phyloP scores from a whole-genome alignment of 257 asterid genomes.

The Coffea canephora region DNA sequence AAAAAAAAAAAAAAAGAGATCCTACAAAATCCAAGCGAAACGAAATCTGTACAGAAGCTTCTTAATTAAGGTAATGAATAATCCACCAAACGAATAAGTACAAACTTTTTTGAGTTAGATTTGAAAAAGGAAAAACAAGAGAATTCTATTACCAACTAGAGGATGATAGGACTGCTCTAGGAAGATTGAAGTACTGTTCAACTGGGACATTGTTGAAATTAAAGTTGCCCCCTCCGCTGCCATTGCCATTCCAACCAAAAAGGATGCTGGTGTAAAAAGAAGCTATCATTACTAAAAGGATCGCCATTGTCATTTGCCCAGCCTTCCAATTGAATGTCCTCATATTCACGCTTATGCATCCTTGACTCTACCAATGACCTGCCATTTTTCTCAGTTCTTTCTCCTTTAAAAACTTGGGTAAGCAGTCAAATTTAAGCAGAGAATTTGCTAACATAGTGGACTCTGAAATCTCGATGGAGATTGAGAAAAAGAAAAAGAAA shows the following conservation, averaged over 20 bases:
- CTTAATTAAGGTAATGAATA: neutral
- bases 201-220: conserved; percentile 30
- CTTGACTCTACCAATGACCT: neutral
- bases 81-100: neutral
- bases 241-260: conserved; percentile 32
- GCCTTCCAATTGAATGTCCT: conserved; percentile 70
- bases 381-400: neutral
- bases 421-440: neutral
- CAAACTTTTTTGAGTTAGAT: too few relatives aligned
- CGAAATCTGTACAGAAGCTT: neutral
- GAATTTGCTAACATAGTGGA: neutral
- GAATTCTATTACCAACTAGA: conserved; percentile 14
- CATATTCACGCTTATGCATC: conserved; percentile 29
- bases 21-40: neutral
- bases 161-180: neutral
- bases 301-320: conserved; percentile 52
- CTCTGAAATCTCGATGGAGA: neutral
- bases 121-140: neutral
- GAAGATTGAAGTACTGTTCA: conserved; percentile 30
- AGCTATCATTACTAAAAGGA: conserved; percentile 69
- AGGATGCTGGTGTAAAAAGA: conserved; percentile 83
- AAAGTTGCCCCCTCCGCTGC: conserved; percentile 24
- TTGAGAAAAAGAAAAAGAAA: neutral
- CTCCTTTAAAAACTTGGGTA: neutral
- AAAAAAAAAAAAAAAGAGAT: neutral